Conservation (phyloP, 306 rosid species). For the Trichosanthes cucumerina region DNA sequence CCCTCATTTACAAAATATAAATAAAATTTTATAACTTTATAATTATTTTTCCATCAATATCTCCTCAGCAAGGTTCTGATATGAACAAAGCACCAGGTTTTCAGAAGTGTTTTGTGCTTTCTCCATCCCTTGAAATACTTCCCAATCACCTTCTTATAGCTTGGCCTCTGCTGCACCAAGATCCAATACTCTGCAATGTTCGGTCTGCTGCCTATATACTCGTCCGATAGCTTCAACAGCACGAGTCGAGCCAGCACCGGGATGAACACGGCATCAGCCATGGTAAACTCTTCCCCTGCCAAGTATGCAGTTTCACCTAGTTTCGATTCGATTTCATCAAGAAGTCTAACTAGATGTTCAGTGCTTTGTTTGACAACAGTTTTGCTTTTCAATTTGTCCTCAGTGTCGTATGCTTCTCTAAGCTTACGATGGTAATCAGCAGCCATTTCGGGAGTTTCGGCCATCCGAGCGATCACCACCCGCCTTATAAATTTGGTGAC, state of each 20-base stretch:
- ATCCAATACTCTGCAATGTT: conserved; percentile 77
- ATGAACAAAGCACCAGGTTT: conserved; percentile 71
- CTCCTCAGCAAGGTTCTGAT: conserved; percentile 60
- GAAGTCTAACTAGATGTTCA: conserved; percentile 57
- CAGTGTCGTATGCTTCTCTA: conserved; percentile 70
- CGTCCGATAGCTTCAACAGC: conserved; percentile 52
- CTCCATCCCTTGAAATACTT: conserved; percentile 79
- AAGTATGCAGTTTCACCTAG: conserved; percentile 46
- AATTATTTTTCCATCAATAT: conserved; percentile 28
- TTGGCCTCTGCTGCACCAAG: conserved; percentile 76
- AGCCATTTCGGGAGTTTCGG: conserved; percentile 75
- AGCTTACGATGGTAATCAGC: conserved; percentile 69
- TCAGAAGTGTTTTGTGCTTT: conserved; percentile 59
- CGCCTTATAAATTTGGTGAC: conserved; percentile 68
- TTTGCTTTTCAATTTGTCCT: conserved; percentile 58
- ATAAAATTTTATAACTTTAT: background rate
- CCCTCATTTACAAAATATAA: conserved; percentile 5
- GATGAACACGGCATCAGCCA: conserved; percentile 83
- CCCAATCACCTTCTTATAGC: conserved; percentile 81
- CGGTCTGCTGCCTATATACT: conserved; percentile 52
- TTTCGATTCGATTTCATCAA: conserved; percentile 60
- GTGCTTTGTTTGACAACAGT: conserved; percentile 34
- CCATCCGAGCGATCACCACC: conserved; percentile 80
- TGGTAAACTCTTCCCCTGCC: conserved; percentile 64
- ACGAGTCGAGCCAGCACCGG: conserved; percentile 57